Base-by-base conservation (phyloP, 2,329 filamentous ascomycete genomes). In the Triangularia setosa region DNA sequence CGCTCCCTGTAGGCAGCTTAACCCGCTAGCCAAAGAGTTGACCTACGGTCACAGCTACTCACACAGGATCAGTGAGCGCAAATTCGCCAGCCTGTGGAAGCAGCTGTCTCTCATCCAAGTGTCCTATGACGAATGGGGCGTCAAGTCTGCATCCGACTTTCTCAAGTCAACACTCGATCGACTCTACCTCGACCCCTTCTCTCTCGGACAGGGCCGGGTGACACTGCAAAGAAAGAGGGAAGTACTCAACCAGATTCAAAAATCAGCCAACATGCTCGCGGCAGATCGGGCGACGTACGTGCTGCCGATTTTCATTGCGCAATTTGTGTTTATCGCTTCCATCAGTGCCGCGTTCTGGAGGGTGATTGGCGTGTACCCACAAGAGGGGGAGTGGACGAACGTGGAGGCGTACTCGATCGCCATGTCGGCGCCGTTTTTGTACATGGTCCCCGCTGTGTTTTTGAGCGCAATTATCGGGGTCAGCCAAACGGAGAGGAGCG, bases 401-500 rank as follows among this genome's bases (percentile, higher is more conserved):
- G 56, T 66, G 58, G 64, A 66, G 30, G 64, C 64, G 1, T 66
- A 66, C 33, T 63, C 64, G 14, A 66, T 66, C 44, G 64, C 64
- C 44, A 66, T 66, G 54, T 66, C 64, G 12, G 64, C 64, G 14
- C 64, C 64, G 2, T 66, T 66, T 40, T 44, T 66, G 23, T 55
- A 63, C 33, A 25, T 61, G 18, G 11, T 63, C 14, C 61, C 64
- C 1, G 64, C 58, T 11, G 61, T 66, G 27, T 66, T 66, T 57
- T 28, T 66, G 35, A 44, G 53, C 16, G 64, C 61, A 16, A 35
- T 66, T n/a, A 61, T 66, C 18, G 64, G 64, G 11, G 61, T 62
- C 1, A 33, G 61, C 4, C 64, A 66, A 33, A 66, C 64, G 27
- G 61, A 66, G 35, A 61, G 61, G n/a, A 66, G 64, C 23, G 27